Base-by-base conservation (phyloP, 345 rosid species). In the Hirschfeldia incana region DNA sequence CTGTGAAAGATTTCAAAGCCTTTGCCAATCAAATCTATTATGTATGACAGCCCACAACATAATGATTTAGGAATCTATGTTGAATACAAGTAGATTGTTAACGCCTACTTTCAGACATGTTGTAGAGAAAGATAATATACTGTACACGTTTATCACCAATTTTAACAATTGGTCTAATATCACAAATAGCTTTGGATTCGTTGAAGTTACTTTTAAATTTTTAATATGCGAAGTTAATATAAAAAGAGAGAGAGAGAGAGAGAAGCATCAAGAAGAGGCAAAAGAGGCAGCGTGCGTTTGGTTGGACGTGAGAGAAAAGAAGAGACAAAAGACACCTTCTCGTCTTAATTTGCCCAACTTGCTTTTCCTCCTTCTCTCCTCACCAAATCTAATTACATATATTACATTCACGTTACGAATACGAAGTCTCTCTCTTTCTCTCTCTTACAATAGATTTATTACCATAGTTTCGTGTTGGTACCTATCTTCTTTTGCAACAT, bases 161-260 rank as follows among this genome's bases (percentile, higher is more conserved):
- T 27, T 42, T 44, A 32, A 68, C 61, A 59, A 59, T 58, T 21
- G 61, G 62, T 67, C 67, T 39, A n/a, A 9, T 66, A 37, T 6
- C 12, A 46, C 72, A 68, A 67, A 58, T 77, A 65, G 70, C 65
- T 77, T 77, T 77, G 71, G 76, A 77, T 77, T 70, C 76, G 70
- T 37, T 70, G 71, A 70, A 42, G 49, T 42, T 42, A 53, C 65
- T 53, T 64, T 49, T 6, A 77, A 30, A 53, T 58, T 53, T 64
- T 49, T 6, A 77, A 30, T n/a, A 63, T 60, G 16, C 16, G 17
- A 28, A 59, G 13, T 36, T 1, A 39, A 61, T 2, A 2, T 10
- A 29, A 30, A 16, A 17, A 37, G 6, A 21, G 4, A 2, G 4
- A n/a, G 4, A 2, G 4, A n/a, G 12, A 33, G 28, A 2, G 4